Percentiles rank a stretch among this genome's conserved stretches.
Evolutionary conservation across 1,284 basidiomycete genomes (phyloP).

Genomic region (Ceratobasidium sp.): DNA sequence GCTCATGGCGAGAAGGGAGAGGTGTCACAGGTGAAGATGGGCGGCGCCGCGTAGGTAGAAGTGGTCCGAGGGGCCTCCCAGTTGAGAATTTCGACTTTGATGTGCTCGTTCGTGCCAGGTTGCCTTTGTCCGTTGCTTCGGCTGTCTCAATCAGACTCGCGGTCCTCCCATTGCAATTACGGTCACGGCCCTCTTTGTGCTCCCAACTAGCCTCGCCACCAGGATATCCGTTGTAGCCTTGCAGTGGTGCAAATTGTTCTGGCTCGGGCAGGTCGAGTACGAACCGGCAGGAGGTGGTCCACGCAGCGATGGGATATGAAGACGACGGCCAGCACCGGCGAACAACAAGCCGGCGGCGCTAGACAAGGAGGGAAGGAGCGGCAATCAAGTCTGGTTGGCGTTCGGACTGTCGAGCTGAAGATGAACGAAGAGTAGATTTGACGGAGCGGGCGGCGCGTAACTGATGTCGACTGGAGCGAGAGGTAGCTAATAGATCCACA

Average conservation of each 20-base stretch:
- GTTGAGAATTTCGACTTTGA: conserved; percentile 43
- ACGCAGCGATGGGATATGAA: conserved; percentile 13
- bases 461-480: too few species aligned
- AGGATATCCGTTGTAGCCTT: conserved; percentile 2
- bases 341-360: too few species aligned
- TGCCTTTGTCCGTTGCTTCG: conserved; percentile 28
- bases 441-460: too few species aligned
- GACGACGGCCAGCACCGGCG: too few species aligned
- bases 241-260: conserved; percentile 43
- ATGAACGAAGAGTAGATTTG: too few species aligned
- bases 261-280: conserved; percentile 23
- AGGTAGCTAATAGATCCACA: too few species aligned
- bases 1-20: conserved; percentile 39
- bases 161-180: conserved; percentile 36
- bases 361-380: too few species aligned
- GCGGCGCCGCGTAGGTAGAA: conserved; percentile 16
- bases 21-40: conserved; percentile 3
- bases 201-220: conserved; percentile 35
- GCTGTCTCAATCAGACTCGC: conserved; percentile 40
- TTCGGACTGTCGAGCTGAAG: too few species aligned
- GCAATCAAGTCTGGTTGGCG: too few species aligned
- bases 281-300: conserved; percentile 39
- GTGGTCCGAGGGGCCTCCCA: conserved; percentile 8
- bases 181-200: conserved; percentile 8
- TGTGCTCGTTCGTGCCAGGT: conserved; percentile 20